A percentile compares a stretch with the other conserved stretches of the same genome.
Evolutionary conservation across 2,329 filamentous ascomycete species (phyloP).

Genomic region (Ceratocystis variospora): DNA sequence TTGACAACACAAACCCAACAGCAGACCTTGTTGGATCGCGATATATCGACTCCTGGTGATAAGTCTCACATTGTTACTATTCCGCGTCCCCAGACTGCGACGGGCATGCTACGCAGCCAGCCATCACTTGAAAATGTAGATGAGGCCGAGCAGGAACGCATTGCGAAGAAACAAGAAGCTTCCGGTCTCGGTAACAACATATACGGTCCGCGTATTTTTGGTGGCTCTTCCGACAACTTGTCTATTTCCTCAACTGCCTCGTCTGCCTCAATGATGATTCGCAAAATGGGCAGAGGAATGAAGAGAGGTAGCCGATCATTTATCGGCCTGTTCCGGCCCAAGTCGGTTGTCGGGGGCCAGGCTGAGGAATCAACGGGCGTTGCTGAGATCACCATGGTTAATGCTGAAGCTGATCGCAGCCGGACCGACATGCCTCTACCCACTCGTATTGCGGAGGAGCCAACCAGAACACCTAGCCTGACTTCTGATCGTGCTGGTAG

Average conservation of each 20-base stretch:
- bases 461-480: conserved; percentile 60
- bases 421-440: conserved; percentile 33
- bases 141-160: conserved; percentile 80
- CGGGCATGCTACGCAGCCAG: conserved; percentile 49
- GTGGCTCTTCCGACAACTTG: conserved; percentile 85
- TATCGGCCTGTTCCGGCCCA: conserved; percentile 87
- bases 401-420: conserved; percentile 83
- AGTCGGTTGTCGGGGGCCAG: conserved; percentile 71
- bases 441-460: conserved; percentile 31
- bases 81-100: conserved; percentile 16
- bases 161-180: conserved; percentile 84
- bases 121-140: conserved; percentile 49
- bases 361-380: conserved; percentile 41
- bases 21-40: not conserved
- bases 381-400: conserved; percentile 88
- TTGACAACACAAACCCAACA: conserved; percentile 36
- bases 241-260: conserved; percentile 84
- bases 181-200: conserved; percentile 85
- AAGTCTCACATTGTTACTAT: conserved; percentile 26
- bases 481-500: conserved; percentile 40
- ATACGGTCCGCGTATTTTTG: conserved; percentile 77
- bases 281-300: conserved; percentile 98
- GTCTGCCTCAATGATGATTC: conserved; percentile 82
- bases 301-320: conserved; percentile 85
- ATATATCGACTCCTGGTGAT: conserved; percentile 14